Base-by-base conservation (phyloP, 2,329 filamentous ascomycete species). In the Fusarium sp. region DNA sequence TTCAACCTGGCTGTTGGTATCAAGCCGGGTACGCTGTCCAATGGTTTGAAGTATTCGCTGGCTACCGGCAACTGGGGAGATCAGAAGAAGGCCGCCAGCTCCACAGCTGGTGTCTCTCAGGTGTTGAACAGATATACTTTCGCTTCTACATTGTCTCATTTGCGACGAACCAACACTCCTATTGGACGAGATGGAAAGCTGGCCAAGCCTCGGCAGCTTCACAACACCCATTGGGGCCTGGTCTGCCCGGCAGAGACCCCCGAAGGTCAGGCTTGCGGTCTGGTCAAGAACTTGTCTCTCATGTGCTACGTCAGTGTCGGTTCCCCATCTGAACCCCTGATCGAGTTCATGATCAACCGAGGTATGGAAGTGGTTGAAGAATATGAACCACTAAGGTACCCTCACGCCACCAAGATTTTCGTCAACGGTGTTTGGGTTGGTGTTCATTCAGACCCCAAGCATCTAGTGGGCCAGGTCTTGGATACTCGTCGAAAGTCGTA, bases 251-350 rank as follows among this genome's bases (percentile, higher is more conserved):
- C 96, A 8, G 96, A 99, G 85, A 99, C 96, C 0, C 96, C 96
- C 7, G 96, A 99, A 90, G 96, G 96, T 82, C 96, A 99, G 83
- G 95, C 96, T 15, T 99, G 96, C 83, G 96, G 96, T 86, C 84
- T 99, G 59, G 95, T 99, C 75, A 99, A 99, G 86, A 99, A 99
- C 77, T 82, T 99, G 84, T 96, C 96, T 6, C 86, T 99, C 58
- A 99, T 99, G 96, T 99, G 96, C 78, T 98, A 97, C 76, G 95
- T 99, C 77, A 98, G 94, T 76, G 95, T 98, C 52, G 95, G 95
- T 75, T 97, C 94, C 31, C 94, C 95, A 15, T 93, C 93, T 16
- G 92, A 99, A 94, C 61, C 97, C 98, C 77, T 64, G 92, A 95
- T 97, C 36, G 90, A 92, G 66, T 90, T 91, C 7, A 89, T 97